Evolutionary conservation across 495 filamentous ascomycete genomes (phyloP).

Genomic region (Hypomontagnella monticulosa): DNA sequence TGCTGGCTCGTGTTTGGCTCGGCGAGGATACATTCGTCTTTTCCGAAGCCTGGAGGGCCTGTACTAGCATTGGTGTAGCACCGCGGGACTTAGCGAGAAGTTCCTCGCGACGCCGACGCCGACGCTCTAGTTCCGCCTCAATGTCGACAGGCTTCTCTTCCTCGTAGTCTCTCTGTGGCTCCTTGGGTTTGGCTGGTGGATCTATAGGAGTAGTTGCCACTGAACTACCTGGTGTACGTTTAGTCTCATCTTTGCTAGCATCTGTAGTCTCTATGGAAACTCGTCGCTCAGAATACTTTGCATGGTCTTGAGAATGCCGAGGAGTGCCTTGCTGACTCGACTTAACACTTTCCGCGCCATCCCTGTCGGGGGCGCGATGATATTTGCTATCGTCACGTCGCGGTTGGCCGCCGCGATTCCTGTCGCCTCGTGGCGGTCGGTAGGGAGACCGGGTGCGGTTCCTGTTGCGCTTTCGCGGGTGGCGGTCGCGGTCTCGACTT

Average conservation of each 20-base stretch:
- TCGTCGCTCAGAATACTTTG: constrained; percentile 41
- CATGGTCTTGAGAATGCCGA: constrained; percentile 35
- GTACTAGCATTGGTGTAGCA: constrained; percentile 77
- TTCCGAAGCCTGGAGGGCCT: constrained; percentile 73
- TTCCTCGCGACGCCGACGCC: constrained; percentile 86
- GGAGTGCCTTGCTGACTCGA: constrained; percentile 41
- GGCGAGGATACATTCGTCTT: constrained; percentile 66
- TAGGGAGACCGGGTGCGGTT: constrained; percentile 75
- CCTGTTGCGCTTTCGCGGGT: constrained; percentile 69
- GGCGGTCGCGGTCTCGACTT: constrained; percentile 51
- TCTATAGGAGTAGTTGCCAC: constrained; percentile 51
- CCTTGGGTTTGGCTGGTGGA: constrained; percentile 25
- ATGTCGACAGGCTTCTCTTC: constrained; percentile 72
- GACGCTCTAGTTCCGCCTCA: constrained; percentile 82
- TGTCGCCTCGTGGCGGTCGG: constrained; percentile 54
- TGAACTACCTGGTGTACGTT: constrained; percentile 69
- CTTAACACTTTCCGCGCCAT: constrained; percentile 26
- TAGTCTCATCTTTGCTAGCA: constrained; percentile 69
- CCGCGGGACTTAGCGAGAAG: constrained; percentile 84
- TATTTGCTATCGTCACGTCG: constrained; percentile 34
- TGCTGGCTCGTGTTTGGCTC: constrained; percentile 55
- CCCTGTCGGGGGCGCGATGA: constrained; percentile 36
- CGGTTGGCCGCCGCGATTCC: constrained; percentile 50
- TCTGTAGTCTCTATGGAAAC: constrained; percentile 46
- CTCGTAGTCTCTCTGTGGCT: constrained; percentile 53